Evolutionary conservation across 176 grass and related monocot genomes (phyloP), one percentile per base, ranked within the genome.

Genomic region (Hsuehochloa calcarea): DNA sequence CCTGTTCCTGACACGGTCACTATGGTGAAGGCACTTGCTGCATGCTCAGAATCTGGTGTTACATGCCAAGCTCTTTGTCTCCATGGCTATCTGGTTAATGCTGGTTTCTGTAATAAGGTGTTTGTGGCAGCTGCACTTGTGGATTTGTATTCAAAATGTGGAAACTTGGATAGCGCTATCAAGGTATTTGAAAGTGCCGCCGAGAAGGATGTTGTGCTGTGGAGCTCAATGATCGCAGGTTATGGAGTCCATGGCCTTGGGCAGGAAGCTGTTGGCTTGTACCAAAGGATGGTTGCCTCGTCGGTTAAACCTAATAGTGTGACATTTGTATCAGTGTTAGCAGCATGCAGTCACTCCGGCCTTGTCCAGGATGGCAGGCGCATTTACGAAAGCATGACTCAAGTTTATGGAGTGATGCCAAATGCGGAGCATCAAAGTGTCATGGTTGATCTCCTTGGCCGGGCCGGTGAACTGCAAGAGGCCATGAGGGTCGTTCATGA

Each of bases 221-320:
- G 91, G 90, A 79, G 88, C 71, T 90, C 90, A 44, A 93, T 95
- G 90, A 91, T 95, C 20, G 52, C 88, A 81, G 87, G 87, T 72
- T 95, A 93, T 86, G 93, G 93, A 75, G 38, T 89, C 23, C 93
- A 95, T 87, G 93, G 90, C 77, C 83, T 93, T 79, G 86, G 86
- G 39, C 49, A 79, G 60, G 43, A 87, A 74, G 93, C 91, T 63
- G 23, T 91, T 67, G 46, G 65, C 0, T 89, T 92, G 62, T 96
- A 89, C 54, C 68, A 83, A 61, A 74, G 56, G 26, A 96, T 93
- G 93, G 86, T 85, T 35, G 29, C 79, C 43, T 91, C 88, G 59
- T 85, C 80, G 64, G 52, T 96, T 60, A 79, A 52, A 58, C 91
- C 93, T 71, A 93, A 70, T 50, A 77, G 50, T 16, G 65, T 85